Conservation (phyloP, 345 rosid species). For the Bretschneidera sinensis region DNA sequence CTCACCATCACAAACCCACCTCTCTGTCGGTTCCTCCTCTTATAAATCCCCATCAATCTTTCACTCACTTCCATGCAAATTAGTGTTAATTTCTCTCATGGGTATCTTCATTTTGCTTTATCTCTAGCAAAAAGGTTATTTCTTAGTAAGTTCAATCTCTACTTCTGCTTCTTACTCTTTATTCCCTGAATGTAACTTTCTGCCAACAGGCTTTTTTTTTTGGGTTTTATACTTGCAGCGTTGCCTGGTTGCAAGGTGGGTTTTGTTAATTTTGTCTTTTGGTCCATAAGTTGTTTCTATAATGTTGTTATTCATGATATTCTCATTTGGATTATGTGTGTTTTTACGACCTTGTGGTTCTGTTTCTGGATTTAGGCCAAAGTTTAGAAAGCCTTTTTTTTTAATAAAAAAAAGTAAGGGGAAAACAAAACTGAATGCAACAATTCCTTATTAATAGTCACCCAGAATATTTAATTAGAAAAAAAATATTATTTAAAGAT, state of each 20-base stretch:
- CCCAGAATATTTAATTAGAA: not conserved
- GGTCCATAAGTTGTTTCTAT: not conserved
- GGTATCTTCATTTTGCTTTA: not conserved
- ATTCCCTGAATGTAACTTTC: not conserved
- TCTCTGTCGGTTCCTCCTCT: constrained; percentile 3
- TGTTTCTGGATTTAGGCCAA: not conserved
- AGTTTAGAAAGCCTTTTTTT: no score
- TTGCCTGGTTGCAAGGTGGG: constrained; percentile 8
- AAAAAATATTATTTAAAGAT: not conserved
- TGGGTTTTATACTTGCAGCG: not conserved
- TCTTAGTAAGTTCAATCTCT: not conserved
- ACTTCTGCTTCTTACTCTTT: not conserved
- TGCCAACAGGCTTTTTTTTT: not conserved
- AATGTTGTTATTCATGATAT: not conserved
- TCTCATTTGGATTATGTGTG: not conserved
- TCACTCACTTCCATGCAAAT: not conserved
- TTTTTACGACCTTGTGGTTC: not conserved
- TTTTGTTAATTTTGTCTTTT: not conserved
- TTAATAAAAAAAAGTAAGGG: no score
- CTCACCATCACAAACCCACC: not conserved
- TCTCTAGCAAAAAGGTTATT: not conserved
- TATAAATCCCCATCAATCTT: not conserved
- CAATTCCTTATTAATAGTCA: not conserved
- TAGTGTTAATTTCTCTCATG: not conserved
- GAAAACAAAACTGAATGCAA: not conserved